Evolutionary conservation across 108 stramenopile species (phyloP).

Genomic region (Cyclotella atomus): DNA sequence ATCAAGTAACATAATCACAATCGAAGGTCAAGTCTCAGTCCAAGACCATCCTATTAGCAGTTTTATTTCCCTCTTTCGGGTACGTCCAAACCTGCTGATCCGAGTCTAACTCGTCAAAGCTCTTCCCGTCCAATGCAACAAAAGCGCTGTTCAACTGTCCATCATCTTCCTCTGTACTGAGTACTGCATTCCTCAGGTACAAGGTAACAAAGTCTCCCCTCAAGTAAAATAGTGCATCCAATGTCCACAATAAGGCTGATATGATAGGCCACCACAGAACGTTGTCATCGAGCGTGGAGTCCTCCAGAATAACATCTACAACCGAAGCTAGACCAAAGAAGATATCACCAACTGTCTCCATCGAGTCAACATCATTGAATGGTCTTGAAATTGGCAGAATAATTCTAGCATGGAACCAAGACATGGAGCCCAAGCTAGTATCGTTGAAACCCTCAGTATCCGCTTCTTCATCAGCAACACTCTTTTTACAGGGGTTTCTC

Average conservation of each 20-base stretch:
- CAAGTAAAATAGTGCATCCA: constrained; percentile 44
- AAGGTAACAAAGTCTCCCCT: constrained; percentile 38
- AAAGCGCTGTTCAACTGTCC: not conserved
- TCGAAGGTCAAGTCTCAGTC: no score
- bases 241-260: constrained; percentile 31
- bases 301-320: constrained; percentile 32
- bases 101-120: not conserved
- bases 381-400: not conserved
- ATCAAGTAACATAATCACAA: no score
- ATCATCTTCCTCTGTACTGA: constrained; percentile 9
- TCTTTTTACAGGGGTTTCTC: constrained; percentile 21
- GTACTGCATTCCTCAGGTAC: constrained; percentile 15
- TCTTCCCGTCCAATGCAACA: not conserved
- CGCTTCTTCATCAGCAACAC: not conserved
- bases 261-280: constrained; percentile 40
- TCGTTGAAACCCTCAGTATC: not conserved
- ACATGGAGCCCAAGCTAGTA: not conserved
- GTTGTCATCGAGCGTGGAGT: constrained; percentile 34
- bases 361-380: constrained; percentile 28
- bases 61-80: not conserved
- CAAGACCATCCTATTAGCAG: no score
- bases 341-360: constrained; percentile 35
- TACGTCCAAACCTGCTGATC: constrained; percentile 1
- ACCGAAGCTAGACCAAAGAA: constrained; percentile 45
- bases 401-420: constrained; percentile 6